Conservation (phyloP, 139 green algal species). For the Yamagishiella unicocca region DNA sequence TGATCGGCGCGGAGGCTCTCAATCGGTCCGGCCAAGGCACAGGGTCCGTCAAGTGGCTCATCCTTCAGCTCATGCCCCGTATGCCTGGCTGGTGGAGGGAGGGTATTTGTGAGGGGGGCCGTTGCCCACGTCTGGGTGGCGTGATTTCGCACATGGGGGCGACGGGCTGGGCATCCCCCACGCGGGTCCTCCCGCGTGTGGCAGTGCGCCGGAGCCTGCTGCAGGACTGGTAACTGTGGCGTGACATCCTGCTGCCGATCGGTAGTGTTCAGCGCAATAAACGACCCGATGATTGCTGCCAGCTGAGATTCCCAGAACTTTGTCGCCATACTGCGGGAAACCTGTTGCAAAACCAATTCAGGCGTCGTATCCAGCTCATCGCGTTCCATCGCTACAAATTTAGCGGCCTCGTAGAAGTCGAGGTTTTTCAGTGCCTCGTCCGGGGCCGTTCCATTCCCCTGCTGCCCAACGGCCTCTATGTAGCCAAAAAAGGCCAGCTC, state of each 20-base stretch:
- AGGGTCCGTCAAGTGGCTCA: no score
- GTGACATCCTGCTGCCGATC: neutral
- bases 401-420: slow-evolving; percentile 1
- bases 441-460: neutral
- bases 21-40: no score
- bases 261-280: neutral
- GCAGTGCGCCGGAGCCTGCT: neutral
- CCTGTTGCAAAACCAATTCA: neutral
- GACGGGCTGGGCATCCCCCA: no score
- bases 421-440: neutral
- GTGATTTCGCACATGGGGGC: no score
- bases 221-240: neutral
- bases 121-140: no score
- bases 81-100: neutral
- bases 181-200: no score
- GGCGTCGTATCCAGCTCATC: neutral
- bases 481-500: slow-evolving; percentile 10
- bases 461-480: neutral
- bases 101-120: neutral
- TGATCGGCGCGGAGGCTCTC: no score
- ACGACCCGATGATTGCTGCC: neutral
- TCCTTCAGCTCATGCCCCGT: no score
- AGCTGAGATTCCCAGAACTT: neutral
- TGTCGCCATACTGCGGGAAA: neutral
- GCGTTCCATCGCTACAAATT: neutral